Percentiles rank a stretch among this genome's conserved stretches.
These are phyloP conservation scores for Rhynchosporium secalis DNA, from an alignment of 2,329 filamentous ascomycete genomes.

Conservation along the genomic window DNA sequence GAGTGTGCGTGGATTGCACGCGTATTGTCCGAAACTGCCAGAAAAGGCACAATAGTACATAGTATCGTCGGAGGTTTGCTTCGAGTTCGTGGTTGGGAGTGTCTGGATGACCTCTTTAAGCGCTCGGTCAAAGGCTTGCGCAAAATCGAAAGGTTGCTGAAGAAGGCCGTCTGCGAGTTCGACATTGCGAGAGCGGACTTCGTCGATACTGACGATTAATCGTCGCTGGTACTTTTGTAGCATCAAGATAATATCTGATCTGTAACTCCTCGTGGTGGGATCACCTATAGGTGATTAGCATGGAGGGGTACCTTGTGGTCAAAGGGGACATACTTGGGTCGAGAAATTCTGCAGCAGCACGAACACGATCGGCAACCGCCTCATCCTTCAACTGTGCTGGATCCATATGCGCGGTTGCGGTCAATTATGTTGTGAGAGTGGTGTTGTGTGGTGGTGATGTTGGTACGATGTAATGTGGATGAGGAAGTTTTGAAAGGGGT, in stretches of 20 bases:
- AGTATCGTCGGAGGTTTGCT: constrained; percentile 75
- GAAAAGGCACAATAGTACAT: constrained; percentile 97
- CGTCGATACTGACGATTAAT: constrained; percentile 77
- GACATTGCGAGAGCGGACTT: constrained; percentile 82
- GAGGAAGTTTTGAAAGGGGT: constrained; percentile 11
- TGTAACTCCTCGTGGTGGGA: constrained; percentile 62
- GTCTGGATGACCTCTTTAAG: constrained; percentile 86
- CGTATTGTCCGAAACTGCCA: constrained; percentile 91
- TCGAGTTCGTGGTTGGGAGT: constrained; percentile 71
- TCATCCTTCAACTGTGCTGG: constrained; percentile 78
- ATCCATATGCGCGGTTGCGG: constrained; percentile 53
- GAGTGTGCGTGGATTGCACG: constrained; percentile 91
- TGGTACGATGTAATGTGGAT: background rate
- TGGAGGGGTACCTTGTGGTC: constrained; percentile 6
- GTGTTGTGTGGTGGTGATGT: constrained; percentile 5
- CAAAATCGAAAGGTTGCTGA: constrained; percentile 83
- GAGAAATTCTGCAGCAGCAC: constrained; percentile 86
- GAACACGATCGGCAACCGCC: constrained; percentile 78
- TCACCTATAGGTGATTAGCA: constrained; percentile 38
- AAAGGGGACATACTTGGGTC: constrained; percentile 71
- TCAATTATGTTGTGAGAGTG: background rate
- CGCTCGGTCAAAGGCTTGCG: constrained; percentile 83
- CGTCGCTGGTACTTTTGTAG: constrained; percentile 66
- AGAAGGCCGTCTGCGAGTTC: constrained; percentile 80
- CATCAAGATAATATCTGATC: constrained; percentile 83